Conservation (phyloP, 495 filamentous ascomycete species). For the Cercophora samala region DNA sequence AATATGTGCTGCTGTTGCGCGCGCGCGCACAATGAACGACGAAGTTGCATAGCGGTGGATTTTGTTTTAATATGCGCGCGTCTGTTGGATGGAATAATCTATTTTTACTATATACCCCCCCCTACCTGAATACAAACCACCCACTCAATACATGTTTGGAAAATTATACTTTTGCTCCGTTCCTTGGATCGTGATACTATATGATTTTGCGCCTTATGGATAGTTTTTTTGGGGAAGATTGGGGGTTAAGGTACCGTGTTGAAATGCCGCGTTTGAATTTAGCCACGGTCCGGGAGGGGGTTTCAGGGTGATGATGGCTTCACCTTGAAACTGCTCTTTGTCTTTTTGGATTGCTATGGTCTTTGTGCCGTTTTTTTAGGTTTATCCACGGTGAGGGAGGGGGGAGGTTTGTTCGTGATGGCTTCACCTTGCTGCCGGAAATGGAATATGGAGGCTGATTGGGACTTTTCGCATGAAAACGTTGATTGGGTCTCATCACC, state of each 20-base stretch:
- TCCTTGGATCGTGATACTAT: not conserved
- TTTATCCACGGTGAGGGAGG: not conserved
- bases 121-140: slow-evolving; percentile 1
- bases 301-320: not conserved
- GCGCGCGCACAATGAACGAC: not conserved
- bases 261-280: not conserved
- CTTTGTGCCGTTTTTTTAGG: not conserved
- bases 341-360: not conserved
- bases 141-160: not conserved
- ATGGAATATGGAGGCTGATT: not conserved
- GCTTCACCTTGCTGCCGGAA: slow-evolving; percentile 2
- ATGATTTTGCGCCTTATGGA: not conserved
- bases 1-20: not conserved
- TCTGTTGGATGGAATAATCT: not conserved
- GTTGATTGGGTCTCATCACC: slow-evolving; percentile 1
- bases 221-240: not conserved
- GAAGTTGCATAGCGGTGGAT: slow-evolving; percentile 8
- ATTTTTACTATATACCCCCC: slow-evolving; percentile 14
- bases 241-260: not conserved
- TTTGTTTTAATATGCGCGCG: slow-evolving; percentile 10
- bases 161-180: not conserved
- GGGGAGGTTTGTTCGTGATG: not conserved
- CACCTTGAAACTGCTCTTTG: not conserved
- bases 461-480: not conserved
- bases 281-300: not conserved